Conservation (phyloP, 768 basidiomycete species). For the Suillus ampliporus region DNA sequence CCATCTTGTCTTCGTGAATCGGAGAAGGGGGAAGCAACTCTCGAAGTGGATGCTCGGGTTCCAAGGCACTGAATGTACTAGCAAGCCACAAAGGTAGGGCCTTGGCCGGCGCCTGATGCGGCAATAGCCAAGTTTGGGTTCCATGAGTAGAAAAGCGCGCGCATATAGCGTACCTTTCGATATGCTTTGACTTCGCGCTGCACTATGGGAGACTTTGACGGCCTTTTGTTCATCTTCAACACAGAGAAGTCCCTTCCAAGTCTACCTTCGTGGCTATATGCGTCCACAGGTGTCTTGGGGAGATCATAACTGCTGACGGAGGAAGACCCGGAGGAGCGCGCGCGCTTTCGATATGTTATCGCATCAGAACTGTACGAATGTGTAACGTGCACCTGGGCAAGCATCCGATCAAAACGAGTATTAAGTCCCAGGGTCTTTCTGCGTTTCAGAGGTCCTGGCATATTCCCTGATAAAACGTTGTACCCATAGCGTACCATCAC, state of each 20-base stretch:
- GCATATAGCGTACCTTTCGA: conserved; percentile 38
- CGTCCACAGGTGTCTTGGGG: conserved; percentile 48
- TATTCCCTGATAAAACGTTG: conserved; percentile 11
- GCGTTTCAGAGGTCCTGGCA: conserved; percentile 45
- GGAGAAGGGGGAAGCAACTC: conserved; percentile 33
- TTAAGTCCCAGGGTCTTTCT: conserved; percentile 58
- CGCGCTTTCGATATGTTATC: conserved; percentile 34
- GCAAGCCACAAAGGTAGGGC: conserved; percentile 63
- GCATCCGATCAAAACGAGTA: conserved; percentile 69
- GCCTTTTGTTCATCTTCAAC: conserved; percentile 44
- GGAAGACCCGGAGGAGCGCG: conserved; percentile 49
- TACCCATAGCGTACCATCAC: neutral
- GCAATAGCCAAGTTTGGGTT: conserved; percentile 16
- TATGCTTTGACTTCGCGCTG: neutral
- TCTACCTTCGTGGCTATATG: conserved; percentile 40
- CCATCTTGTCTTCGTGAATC: conserved; percentile 11
- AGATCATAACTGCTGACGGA: conserved; percentile 48
- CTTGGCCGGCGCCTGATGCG: conserved; percentile 23
- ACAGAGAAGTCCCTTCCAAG: conserved; percentile 49
- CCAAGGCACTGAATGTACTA: conserved; percentile 54
- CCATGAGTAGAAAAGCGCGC: conserved; percentile 14
- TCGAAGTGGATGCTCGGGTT: conserved; percentile 40
- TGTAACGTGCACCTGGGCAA: conserved; percentile 58
- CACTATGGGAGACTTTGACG: neutral
- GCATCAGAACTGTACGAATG: conserved; percentile 30